Base-by-base conservation (phyloP, 257 asterid species). In the Datura wrightii region DNA sequence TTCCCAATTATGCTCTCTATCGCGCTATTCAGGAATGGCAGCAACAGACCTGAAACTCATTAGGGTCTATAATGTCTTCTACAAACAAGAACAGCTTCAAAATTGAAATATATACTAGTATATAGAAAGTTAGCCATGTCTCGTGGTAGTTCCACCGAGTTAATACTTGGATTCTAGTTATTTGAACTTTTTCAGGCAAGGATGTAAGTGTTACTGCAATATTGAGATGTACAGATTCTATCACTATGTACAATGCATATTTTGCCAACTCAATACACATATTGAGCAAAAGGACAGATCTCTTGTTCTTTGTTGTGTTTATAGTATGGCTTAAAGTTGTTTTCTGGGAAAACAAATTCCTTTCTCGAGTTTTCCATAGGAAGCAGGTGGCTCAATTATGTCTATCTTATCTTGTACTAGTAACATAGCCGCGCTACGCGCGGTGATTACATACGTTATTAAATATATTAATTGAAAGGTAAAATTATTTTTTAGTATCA, bases 11-110 rank as follows among this genome's bases (percentile, higher is more conserved):
- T 89, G 97, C 99, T 74, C 97, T 96, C 65, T 91, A 90, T 82
- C 90, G 92, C 85, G 99, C 98, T 44, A 96, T 96, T 88, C 98
- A 94, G 88, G 98, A 96, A 85, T 96, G 99, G 99, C 92, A 92
- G 83, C 93, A 91, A 24, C 91, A 85, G 79, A 54, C 89, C 53
- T 88, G 87, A 90, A 81, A 63, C 8, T 10, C 7, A 46, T 59
- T 19, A 15, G 31, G 59, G 82, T 46, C 9, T 24, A 72, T 62
- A 60, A 15, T 71, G 83, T 16, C 48, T 76, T 37, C n/a, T 52
- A 78, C 65, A 52, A 52, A 50, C 82, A 78, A 78, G 52, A 78
- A 52, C 63, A 78, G 82, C 16, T 78, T 14, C 60, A 53, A 52
- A 78, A 63, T 52, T 78, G 5, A 76, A 34, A 39, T 78, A 52